Conservation (phyloP, 306 rosid species). For the Cicer cuneatum region DNA sequence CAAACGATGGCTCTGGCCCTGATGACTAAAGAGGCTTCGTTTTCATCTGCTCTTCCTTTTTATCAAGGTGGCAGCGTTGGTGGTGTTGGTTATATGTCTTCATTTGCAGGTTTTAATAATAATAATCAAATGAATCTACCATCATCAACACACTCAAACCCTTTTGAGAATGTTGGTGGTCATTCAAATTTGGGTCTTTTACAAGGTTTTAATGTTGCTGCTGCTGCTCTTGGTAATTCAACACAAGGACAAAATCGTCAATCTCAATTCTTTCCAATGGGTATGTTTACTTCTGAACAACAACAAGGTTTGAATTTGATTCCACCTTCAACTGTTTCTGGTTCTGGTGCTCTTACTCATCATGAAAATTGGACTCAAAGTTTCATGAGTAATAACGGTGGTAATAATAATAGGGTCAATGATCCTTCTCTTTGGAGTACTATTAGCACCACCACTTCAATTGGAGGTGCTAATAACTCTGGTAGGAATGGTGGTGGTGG, state of each 20-base stretch:
- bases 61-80: conserved; percentile 36
- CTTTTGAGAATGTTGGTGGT: conserved; percentile 22
- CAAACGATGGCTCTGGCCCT: background rate
- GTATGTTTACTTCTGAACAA: conserved; percentile 19
- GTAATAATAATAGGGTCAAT: background rate
- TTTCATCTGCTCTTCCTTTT: conserved; percentile 8
- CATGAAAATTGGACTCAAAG: conserved; percentile 50
- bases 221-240: conserved; percentile 24
- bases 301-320: conserved; percentile 33
- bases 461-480: conserved; percentile 1
- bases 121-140: background rate
- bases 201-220: conserved; percentile 50
- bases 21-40: background rate
- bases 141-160: conserved; percentile 9
- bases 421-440: conserved; percentile 55
- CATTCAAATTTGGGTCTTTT: conserved; percentile 54
- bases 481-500: conserved; percentile 7
- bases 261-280: conserved; percentile 37
- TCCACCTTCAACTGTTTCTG: conserved; percentile 41
- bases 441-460: conserved; percentile 46
- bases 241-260: conserved; percentile 47
- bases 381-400: conserved; percentile 40
- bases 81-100: conserved; percentile 49
- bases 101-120: conserved; percentile 49
- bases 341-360: background rate